These are phyloP conservation scores for Cryptococcus sp. DNA, from an alignment of 1,284 basidiomycete genomes.

Conservation along the genomic window DNA sequence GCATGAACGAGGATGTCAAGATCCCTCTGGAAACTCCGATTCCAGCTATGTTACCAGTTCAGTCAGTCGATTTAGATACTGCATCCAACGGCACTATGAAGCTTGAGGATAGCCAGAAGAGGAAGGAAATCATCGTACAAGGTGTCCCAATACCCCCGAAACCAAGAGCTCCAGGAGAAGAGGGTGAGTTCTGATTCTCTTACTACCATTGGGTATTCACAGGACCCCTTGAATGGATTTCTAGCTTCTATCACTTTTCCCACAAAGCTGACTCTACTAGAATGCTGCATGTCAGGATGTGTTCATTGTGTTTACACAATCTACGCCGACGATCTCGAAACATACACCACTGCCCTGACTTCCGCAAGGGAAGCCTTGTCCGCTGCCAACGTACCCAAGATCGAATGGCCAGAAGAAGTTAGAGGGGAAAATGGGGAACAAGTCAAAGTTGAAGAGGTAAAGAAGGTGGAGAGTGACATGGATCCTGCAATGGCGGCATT, in stretches of 20 bases:
- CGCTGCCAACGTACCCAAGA: slow-evolving; percentile 53
- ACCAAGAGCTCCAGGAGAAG: slow-evolving; percentile 35
- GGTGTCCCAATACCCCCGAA: slow-evolving; percentile 35
- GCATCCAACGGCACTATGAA: not conserved
- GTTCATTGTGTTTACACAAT: slow-evolving; percentile 82
- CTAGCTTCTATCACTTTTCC: not conserved
- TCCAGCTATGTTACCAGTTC: not conserved
- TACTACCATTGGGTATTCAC: not conserved
- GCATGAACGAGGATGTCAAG: not conserved
- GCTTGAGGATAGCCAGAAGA: not conserved
- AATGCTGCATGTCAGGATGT: slow-evolving; percentile 90
- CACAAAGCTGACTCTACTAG: slow-evolving; percentile 46
- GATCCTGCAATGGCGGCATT: slow-evolving; percentile 33
- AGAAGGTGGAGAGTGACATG: slow-evolving; percentile 12
- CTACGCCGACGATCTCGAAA: slow-evolving; percentile 69
- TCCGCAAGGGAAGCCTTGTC: slow-evolving; percentile 55
- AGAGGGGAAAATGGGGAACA: slow-evolving; percentile 13
- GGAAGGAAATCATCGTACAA: slow-evolving; percentile 22
- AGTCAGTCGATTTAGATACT: too few species aligned
- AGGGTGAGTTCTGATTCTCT: slow-evolving; percentile 25
- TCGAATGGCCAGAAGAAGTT: slow-evolving; percentile 61
- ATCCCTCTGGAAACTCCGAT: not conserved
- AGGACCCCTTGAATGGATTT: not conserved
- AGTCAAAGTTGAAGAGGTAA: slow-evolving; percentile 5
- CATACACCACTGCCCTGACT: slow-evolving; percentile 58